Conservation (phyloP, 2,329 filamentous ascomycete species). For the Myriangium duriaei region DNA sequence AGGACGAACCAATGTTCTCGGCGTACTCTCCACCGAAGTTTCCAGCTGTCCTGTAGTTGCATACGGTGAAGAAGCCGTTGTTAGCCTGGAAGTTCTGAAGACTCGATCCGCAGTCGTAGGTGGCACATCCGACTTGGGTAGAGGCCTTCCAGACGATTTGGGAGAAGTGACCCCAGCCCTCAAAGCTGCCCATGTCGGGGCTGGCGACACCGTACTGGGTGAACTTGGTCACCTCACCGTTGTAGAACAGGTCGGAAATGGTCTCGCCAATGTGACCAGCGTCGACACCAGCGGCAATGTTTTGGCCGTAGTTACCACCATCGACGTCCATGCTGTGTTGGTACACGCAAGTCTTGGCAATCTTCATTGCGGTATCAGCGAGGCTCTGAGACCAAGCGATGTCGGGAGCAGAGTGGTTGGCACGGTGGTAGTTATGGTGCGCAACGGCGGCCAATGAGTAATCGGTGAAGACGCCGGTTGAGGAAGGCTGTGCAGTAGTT, state of each 20-base stretch:
- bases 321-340: conserved; percentile 57
- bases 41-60: conserved; percentile 58
- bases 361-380: conserved; percentile 48
- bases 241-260: conserved; percentile 81
- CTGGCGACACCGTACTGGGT: conserved; percentile 44
- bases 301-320: conserved; percentile 70
- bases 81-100: conserved; percentile 39
- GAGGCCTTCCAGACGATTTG: conserved; percentile 61
- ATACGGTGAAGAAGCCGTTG: conserved; percentile 56
- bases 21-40: conserved; percentile 44
- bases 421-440: conserved; percentile 77
- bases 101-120: conserved; percentile 40
- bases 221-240: conserved; percentile 55
- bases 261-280: conserved; percentile 49
- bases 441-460: conserved; percentile 40
- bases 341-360: conserved; percentile 58
- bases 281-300: conserved; percentile 61
- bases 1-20: conserved; percentile 37
- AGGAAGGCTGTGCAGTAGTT: conserved; percentile 8
- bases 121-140: conserved; percentile 50
- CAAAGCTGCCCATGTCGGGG: conserved; percentile 51
- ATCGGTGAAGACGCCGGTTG: conserved; percentile 11
- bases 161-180: conserved; percentile 60
- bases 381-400: conserved; percentile 55
- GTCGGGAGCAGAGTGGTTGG: conserved; percentile 59